A percentile compares a stretch with the other conserved stretches of the same genome.
Conservation (phyloP, 805 yeast genomes). For the Suhomyces xylopsoci region DNA sequence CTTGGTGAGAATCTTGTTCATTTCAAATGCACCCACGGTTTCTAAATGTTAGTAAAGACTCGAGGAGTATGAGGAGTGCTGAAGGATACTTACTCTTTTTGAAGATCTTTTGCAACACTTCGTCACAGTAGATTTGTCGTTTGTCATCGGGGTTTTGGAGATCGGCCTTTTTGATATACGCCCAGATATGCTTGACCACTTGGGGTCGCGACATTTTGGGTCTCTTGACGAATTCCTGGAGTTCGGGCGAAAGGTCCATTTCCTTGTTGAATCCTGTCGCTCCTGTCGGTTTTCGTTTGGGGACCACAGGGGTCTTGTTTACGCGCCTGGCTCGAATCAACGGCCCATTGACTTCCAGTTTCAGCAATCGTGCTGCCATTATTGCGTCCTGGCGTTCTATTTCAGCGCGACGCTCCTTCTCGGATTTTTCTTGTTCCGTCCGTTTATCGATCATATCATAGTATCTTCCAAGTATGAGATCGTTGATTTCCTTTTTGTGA, state of each 20-base stretch:
- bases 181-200: conserved; percentile 69
- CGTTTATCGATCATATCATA: conserved; percentile 43
- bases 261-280: conserved; percentile 45
- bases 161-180: conserved; percentile 57
- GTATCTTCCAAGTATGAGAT: conserved; percentile 57
- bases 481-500: conserved; percentile 55
- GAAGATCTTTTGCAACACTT: conserved; percentile 51
- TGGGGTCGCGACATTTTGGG: conserved; percentile 59
- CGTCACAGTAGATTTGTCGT: conserved; percentile 65
- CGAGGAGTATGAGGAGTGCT: background rate
- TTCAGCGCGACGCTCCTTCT: conserved; percentile 24
- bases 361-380: conserved; percentile 50
- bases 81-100: conserved; percentile 44
- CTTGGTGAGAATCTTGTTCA: conserved; percentile 53
- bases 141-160: conserved; percentile 67
- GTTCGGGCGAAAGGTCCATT: conserved; percentile 47
- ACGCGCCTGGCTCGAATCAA: conserved; percentile 15
- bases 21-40: conserved; percentile 51
- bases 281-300: conserved; percentile 15
- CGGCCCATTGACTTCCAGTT: conserved; percentile 20
- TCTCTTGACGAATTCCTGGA: conserved; percentile 46
- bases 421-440: conserved; percentile 22
- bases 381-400: conserved; percentile 49
- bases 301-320: conserved; percentile 3
- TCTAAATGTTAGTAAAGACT: conserved; percentile 16